Percentiles rank a stretch among this genome's conserved stretches.
phyloP scores from a whole-genome alignment of 2,329 filamentous ascomycete species.

The Teratosphaeriaceae sp. region DNA sequence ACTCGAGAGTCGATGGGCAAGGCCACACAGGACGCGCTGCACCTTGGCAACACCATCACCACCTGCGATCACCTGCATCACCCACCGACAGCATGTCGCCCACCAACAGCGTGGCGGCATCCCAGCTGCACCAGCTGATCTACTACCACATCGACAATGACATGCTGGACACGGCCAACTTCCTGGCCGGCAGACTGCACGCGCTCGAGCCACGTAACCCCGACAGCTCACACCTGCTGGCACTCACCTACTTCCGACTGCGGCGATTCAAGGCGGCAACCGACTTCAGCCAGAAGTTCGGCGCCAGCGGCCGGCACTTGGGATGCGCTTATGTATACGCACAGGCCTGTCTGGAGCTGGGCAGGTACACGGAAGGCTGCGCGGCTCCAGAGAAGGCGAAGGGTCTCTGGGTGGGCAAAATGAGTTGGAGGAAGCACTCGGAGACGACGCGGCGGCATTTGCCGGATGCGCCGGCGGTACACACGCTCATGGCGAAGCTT shows the following conservation, averaged over 20 bases:
- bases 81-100: conserved; percentile 46
- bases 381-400: conserved; percentile 76
- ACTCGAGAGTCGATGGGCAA: neutral
- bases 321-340: conserved; percentile 91
- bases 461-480: conserved; percentile 78
- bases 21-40: neutral
- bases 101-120: conserved; percentile 46
- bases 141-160: conserved; percentile 83
- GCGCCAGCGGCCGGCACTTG: conserved; percentile 65
- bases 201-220: conserved; percentile 75
- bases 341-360: conserved; percentile 75
- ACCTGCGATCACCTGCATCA: neutral
- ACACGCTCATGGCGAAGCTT: conserved; percentile 79
- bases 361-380: conserved; percentile 73
- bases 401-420: conserved; percentile 66
- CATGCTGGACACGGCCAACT: conserved; percentile 81
- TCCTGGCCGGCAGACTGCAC: conserved; percentile 79
- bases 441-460: conserved; percentile 65
- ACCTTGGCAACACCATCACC: neutral
- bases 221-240: conserved; percentile 76
- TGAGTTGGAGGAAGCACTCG: conserved; percentile 70
- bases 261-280: conserved; percentile 81
- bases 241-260: conserved; percentile 76
- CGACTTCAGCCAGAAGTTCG: conserved; percentile 68
- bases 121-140: conserved; percentile 58